phyloP scores from a whole-genome alignment of 805 yeast species.

The Candida gorgasii region DNA sequence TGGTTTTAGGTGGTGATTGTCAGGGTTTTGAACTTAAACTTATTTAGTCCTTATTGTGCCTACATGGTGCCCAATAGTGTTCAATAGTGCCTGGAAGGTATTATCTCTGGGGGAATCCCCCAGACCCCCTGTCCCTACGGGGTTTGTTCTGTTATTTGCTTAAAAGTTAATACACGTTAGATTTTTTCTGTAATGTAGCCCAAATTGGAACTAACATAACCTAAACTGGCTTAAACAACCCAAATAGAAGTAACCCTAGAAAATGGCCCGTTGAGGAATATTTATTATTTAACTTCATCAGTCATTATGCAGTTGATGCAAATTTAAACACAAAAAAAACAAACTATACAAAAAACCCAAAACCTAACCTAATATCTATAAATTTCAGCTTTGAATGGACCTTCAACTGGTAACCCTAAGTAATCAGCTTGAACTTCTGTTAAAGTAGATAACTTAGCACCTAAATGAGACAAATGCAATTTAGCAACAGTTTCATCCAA shows the following conservation, averaged over 20 bases:
- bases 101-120: too few species aligned
- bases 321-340: slow-evolving; percentile 26
- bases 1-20: slow-evolving; percentile 23
- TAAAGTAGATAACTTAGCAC: slow-evolving; percentile 81
- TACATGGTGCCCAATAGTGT: too few species aligned
- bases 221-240: too few species aligned
- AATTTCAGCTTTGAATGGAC: slow-evolving; percentile 97
- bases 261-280: slow-evolving; percentile 23
- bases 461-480: slow-evolving; percentile 92
- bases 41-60: too few species aligned
- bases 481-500: slow-evolving; percentile 98
- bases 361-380: slow-evolving; percentile 77
- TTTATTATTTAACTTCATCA: slow-evolving; percentile 19
- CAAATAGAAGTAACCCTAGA: too few species aligned
- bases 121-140: too few species aligned
- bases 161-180: too few species aligned
- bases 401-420: slow-evolving; percentile 86
- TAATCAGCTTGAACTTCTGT: slow-evolving; percentile 85
- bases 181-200: too few species aligned
- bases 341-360: slow-evolving; percentile 18
- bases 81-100: too few species aligned
- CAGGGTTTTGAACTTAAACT: slow-evolving; percentile 12
- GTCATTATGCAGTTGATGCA: slow-evolving; percentile 49
- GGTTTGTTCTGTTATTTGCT: too few species aligned
- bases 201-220: too few species aligned